Percentiles rank a stretch among this genome's conserved stretches.
phyloP scores from a whole-genome alignment of 257 asterid genomes.

The Marsdenia floribunda region DNA sequence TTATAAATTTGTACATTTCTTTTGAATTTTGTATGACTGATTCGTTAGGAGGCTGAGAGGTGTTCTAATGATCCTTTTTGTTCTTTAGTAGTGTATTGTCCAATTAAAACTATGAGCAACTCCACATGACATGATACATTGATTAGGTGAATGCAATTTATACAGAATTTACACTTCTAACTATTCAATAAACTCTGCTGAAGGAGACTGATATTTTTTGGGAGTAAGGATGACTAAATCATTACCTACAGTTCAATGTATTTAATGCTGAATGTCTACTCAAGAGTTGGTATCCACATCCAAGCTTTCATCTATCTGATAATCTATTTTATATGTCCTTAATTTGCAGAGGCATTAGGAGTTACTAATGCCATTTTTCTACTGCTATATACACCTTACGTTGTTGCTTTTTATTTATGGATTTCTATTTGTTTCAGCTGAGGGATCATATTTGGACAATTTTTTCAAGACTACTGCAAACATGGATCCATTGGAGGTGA shows the following conservation, averaged over 20 bases:
- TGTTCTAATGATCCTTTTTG: background rate
- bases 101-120: background rate
- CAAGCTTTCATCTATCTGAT: background rate
- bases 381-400: background rate
- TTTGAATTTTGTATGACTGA: background rate
- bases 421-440: conserved; percentile 42
- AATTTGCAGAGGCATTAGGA: background rate
- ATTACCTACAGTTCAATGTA: background rate
- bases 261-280: background rate
- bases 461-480: conserved; percentile 76
- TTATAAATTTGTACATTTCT: background rate
- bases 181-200: background rate
- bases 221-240: background rate
- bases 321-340: background rate
- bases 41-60: background rate
- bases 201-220: background rate
- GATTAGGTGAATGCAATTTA: background rate
- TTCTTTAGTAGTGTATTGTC: background rate
- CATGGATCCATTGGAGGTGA: conserved; percentile 76
- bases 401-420: conserved; percentile 6
- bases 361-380: background rate
- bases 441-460: conserved; percentile 78
- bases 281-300: background rate
- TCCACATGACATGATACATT: background rate
- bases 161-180: background rate